Base-by-base conservation (phyloP, 495 filamentous ascomycete genomes). In the Aspergillus saccharolyticus region DNA sequence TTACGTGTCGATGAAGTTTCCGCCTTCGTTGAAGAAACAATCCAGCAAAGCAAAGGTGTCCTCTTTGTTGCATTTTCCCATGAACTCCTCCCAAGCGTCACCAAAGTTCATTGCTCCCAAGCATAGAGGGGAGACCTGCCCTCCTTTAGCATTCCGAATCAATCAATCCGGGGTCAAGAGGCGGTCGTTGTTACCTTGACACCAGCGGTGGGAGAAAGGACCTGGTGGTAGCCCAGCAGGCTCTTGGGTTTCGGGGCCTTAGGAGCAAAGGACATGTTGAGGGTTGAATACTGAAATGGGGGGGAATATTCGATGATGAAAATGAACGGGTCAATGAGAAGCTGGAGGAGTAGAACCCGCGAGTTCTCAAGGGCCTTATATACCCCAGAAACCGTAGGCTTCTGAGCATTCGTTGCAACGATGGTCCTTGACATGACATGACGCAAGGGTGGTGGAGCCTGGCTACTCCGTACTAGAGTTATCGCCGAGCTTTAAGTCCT, bases 1-100 rank as follows among this genome's bases (percentile, higher is more conserved):
- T n/a, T 56, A 60, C 58, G 53, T 60, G 42, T 60, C 58, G 44
- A 60, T 53, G 44, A 60, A 60, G 42, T 60, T 60, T 0, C 58
- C 58, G 6, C 58, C 58, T 20, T 52, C 19, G n/a, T 53, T 44
- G 20, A 53, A 60, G 44, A 60, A 60, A 3, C 44, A 17, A 21
- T 60, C 58, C 25, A 60, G 24, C 9, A 60, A 14, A 9, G 49
- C 48, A 30, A 60, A 60, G 19, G 53, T 24, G 0, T 60, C 47
- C 12, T 52, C 52, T 19, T 60, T 60, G 20, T 28, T 52, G 21
- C 58, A 60, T 19, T 53, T 43, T 3, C 58, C 58, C 58, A 60
- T 56, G 22, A 56, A 60, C 15, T 25, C 2, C 42, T 52, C 44
- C 58, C 54, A 60, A 19, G 18, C 46, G 7, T 52, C 47, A 2